A percentile compares a stretch with the other conserved stretches of the same genome.
Conservation (phyloP, 768 basidiomycete species). For the Multifurca ochricompacta region DNA sequence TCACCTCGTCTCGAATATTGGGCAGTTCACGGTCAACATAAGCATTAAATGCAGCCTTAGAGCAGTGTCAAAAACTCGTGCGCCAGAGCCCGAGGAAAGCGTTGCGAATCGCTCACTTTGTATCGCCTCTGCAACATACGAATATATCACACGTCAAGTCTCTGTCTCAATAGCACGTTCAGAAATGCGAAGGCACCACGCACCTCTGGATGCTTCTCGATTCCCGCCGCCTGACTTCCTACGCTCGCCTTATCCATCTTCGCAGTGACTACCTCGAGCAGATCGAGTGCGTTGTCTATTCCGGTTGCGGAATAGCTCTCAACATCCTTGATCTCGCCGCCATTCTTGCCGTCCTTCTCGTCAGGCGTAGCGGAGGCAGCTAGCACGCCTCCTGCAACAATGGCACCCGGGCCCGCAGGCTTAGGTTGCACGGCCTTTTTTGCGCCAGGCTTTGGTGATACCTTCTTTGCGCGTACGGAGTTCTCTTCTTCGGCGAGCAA, state of each 20-base stretch:
- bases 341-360: constrained; percentile 27
- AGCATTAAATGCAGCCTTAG: constrained; percentile 78
- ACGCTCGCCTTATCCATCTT: constrained; percentile 92
- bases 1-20: constrained; percentile 62
- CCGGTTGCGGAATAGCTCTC: constrained; percentile 81
- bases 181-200: constrained; percentile 14
- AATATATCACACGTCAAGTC: constrained; percentile 16
- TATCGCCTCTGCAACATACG: constrained; percentile 61
- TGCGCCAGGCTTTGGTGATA: constrained; percentile 34
- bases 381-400: constrained; percentile 62
- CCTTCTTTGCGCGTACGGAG: constrained; percentile 45
- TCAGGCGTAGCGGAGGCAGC: constrained; percentile 21
- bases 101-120: constrained; percentile 50
- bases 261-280: constrained; percentile 81
- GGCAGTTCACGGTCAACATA: constrained; percentile 86
- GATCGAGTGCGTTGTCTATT: constrained; percentile 84
- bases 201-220: constrained; percentile 93
- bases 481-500: constrained; percentile 88
- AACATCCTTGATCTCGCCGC: constrained; percentile 33
- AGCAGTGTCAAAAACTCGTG: neutral
- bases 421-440: constrained; percentile 21
- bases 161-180: neutral
- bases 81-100: constrained; percentile 9
- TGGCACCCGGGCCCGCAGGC: constrained; percentile 79
- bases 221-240: constrained; percentile 75